These are phyloP conservation scores for Solanum clarkiae DNA, from an alignment of 257 asterid species.

Conservation along the genomic window DNA sequence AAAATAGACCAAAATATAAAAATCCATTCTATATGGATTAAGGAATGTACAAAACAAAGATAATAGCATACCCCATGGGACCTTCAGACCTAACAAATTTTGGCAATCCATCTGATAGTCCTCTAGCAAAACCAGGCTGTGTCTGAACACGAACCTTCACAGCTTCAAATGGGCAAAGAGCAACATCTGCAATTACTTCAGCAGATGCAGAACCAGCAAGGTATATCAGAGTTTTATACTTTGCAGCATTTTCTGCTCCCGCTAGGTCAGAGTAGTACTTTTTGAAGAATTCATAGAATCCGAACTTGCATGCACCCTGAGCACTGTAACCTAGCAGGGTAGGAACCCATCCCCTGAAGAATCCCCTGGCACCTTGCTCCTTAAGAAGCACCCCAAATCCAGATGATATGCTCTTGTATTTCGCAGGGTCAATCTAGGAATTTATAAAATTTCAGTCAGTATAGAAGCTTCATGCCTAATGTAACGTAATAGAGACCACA, in stretches of 20 bases:
- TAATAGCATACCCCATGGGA: constrained; percentile 37
- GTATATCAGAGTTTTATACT: constrained; percentile 46
- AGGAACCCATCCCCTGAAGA: constrained; percentile 60
- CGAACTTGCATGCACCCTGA: constrained; percentile 66
- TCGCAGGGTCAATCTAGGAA: constrained; percentile 40
- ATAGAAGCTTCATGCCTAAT: background rate
- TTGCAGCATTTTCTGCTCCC: constrained; percentile 47
- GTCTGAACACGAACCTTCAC: constrained; percentile 65
- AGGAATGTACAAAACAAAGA: background rate
- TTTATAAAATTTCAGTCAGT: background rate
- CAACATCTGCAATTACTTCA: constrained; percentile 49
- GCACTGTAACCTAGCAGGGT: constrained; percentile 56
- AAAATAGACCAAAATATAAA: background rate
- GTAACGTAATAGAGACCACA: background rate
- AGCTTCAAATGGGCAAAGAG: constrained; percentile 55
- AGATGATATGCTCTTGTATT: constrained; percentile 46
- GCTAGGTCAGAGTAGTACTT: constrained; percentile 51
- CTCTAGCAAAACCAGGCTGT: constrained; percentile 54
- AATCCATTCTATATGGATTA: background rate
- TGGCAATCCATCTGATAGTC: constrained; percentile 45
- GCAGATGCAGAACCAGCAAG: constrained; percentile 66
- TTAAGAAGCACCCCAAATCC: constrained; percentile 42
- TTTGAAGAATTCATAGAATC: constrained; percentile 54
- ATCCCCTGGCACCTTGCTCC: constrained; percentile 48
- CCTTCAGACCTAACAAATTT: constrained; percentile 54